phyloP scores from a whole-genome alignment of 2,329 filamentous ascomycete species.

The Alternaria alternata region DNA sequence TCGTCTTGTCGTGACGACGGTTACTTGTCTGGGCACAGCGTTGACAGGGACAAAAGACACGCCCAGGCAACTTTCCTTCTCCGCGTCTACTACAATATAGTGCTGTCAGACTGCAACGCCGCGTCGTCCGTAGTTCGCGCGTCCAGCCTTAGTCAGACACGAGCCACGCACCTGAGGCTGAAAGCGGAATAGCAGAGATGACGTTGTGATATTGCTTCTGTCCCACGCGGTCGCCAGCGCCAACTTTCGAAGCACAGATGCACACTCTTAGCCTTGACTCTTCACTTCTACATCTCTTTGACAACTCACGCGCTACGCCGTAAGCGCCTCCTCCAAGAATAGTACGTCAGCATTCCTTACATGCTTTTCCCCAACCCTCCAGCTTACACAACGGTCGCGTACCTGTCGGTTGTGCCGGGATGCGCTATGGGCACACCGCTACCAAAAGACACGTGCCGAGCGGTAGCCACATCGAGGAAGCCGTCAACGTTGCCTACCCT shows the following conservation, averaged over 20 bases:
- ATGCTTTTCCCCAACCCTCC: neutral
- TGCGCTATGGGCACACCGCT: slow-evolving; percentile 18
- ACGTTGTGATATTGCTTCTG: slow-evolving; percentile 8
- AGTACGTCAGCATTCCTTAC: slow-evolving; percentile 20
- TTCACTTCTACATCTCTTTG: neutral
- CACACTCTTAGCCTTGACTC: neutral
- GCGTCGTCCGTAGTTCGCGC: slow-evolving; percentile 19
- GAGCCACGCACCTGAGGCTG: neutral
- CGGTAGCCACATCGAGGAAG: neutral
- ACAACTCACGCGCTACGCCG: neutral
- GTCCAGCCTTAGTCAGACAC: slow-evolving; percentile 1
- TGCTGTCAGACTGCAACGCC: neutral
- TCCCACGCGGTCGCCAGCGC: neutral
- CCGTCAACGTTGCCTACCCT: neutral
- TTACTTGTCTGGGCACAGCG: too few species aligned
- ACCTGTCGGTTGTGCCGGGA: slow-evolving; percentile 15
- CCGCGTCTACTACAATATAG: slow-evolving; percentile 11
- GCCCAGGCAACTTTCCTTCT: slow-evolving; percentile 1
- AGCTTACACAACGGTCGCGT: slow-evolving; percentile 10
- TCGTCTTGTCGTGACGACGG: too few species aligned
- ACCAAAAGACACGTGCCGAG: slow-evolving; percentile 5
- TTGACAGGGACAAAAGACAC: too few species aligned
- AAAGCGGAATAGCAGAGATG: slow-evolving; percentile 13
- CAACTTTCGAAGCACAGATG: neutral
- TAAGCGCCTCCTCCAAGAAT: slow-evolving; percentile 17